Base-by-base conservation (phyloP, 2,329 filamentous ascomycete genomes). In the Colletotrichum sp. region DNA sequence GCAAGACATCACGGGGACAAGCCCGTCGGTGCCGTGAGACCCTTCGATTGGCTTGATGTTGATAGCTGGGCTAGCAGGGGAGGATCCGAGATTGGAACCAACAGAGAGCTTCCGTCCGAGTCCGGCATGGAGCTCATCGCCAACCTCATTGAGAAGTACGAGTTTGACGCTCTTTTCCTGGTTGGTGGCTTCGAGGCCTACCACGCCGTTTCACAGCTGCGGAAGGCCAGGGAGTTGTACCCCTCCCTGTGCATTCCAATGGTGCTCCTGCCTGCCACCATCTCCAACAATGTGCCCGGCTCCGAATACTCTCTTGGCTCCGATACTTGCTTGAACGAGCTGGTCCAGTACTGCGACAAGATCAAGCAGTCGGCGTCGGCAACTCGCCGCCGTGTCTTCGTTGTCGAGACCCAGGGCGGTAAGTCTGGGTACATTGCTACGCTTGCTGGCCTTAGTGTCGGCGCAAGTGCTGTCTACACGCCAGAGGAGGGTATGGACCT, bases 211-310 rank as follows among this genome's bases (percentile, higher is more conserved):
- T 95, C 94, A 60, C 94, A 99, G 85, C 90, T 99, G 76, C 93
- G 96, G 79, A 92, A 95, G 86, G 96, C 94, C 16, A 91, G 96
- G 72, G 90, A 92, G 43, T 86, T 95, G 77, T 98, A 94, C 85
- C 93, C 95, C 13, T 93, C 94, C 2, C 94, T 99, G 82, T 96
- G 95, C 84, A 98, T 99, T 78, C 97, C 97, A 24, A 95, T 99
- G 90, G 91, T 94, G 69, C 90, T 98, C 57, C 90, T 99, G 30
- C 97, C 97, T 0, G 97, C 97, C n/a, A 99, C 97, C 12, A 96
- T 99, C 80, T 98, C 95, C 79, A 99, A 99, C 90, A 99, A 99
- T 84, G 97, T 99, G 6, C 97, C 97, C 0, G 97, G 97, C 52
- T 98, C 96, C 1, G 97, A 99, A 85, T 99, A 98, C 88, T 98